Evolutionary conservation across 2,329 filamentous ascomycete genomes (phyloP).

Genomic region (Colletotrichum eleusines): DNA sequence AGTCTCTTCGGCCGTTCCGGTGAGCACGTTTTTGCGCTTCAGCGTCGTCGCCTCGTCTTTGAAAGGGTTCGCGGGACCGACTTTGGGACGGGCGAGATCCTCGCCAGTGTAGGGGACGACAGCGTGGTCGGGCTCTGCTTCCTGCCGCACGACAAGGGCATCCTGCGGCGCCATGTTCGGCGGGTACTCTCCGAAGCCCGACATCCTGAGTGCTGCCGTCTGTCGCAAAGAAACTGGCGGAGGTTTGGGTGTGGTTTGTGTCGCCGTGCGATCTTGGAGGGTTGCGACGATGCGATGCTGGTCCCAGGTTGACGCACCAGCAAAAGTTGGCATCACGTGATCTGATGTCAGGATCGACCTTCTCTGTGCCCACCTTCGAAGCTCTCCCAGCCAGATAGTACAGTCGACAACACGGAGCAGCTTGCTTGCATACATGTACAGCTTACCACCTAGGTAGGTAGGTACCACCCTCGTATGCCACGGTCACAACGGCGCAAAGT

Average conservation of each 20-base stretch:
- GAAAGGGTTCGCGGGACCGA: slow-evolving; percentile 83
- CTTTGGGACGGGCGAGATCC: slow-evolving; percentile 73
- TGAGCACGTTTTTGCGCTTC: slow-evolving; percentile 86
- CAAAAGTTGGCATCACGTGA: slow-evolving; percentile 40
- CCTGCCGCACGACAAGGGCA: slow-evolving; percentile 70
- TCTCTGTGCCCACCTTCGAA: slow-evolving; percentile 2
- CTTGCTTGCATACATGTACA: slow-evolving; percentile 5
- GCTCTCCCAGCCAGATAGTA: not conserved
- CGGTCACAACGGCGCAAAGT: not conserved
- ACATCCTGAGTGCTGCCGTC: slow-evolving; percentile 58
- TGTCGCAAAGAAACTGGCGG: slow-evolving; percentile 26
- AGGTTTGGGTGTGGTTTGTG: slow-evolving; percentile 31
- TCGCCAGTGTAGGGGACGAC: slow-evolving; percentile 77
- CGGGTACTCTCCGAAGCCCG: slow-evolving; percentile 72
- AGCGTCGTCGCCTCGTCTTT: slow-evolving; percentile 69
- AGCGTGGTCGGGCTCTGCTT: slow-evolving; percentile 68
- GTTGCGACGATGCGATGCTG: slow-evolving; percentile 25
- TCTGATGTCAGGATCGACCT: slow-evolving; percentile 38
- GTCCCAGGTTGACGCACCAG: slow-evolving; percentile 21
- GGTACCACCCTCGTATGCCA: too few species aligned
- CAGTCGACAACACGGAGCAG: not conserved
- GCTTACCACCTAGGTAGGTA: too few species aligned
- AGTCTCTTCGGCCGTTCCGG: slow-evolving; percentile 89
- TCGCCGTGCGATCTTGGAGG: slow-evolving; percentile 8
- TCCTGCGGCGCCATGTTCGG: slow-evolving; percentile 75